Base-by-base conservation (phyloP, 495 filamentous ascomycete genomes). In the Penicillium paradoxum region DNA sequence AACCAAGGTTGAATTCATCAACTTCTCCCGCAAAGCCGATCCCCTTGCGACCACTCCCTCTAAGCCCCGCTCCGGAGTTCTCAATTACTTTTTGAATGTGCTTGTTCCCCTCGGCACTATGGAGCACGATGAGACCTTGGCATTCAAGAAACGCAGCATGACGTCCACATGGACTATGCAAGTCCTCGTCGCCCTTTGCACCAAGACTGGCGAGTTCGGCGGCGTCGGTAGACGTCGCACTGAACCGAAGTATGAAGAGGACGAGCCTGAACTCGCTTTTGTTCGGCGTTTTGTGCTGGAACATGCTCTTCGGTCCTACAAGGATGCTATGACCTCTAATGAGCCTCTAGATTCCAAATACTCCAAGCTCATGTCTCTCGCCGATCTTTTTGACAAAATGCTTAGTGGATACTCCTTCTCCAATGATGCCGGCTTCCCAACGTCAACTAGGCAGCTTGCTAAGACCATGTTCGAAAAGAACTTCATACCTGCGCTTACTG, bases 401-500 rank as follows among this genome's bases (percentile, higher is more conserved):
- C 83, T 97, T 49, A 84, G 83, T 48, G 89, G 87, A 2, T 85
- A 85, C 65, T 84, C 90, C 10, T 85, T 83, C 25, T 71, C 66
- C 4, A 68, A 71, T 30, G 73, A 77, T 63, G 66, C 68, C 57
- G 61, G 61, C 52, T 80, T 66, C 61, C 78, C 57, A 54, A 68
- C 73, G 27, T 75, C 78, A 10, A 73, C 73, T 9, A 82, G 84
- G 60, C 88, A 92, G 56, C 79, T 99, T 53, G 88, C 86, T 15
- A 90, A 87, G 60, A 82, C 96, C 34, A 99, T 99, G 93, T 96
- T 95, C 57, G 95, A 97, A 69, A 97, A 96, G 65, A 89, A 92
- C 48, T 97, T 93, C 67, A 89, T 97, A 47, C 75, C 84, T 21
- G 83, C 90, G 5, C 72, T 99, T 36, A 96, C 92, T 4, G 78